Evolutionary conservation across 176 grass and related monocot species (phyloP).

Genomic region (Carex parvula): DNA sequence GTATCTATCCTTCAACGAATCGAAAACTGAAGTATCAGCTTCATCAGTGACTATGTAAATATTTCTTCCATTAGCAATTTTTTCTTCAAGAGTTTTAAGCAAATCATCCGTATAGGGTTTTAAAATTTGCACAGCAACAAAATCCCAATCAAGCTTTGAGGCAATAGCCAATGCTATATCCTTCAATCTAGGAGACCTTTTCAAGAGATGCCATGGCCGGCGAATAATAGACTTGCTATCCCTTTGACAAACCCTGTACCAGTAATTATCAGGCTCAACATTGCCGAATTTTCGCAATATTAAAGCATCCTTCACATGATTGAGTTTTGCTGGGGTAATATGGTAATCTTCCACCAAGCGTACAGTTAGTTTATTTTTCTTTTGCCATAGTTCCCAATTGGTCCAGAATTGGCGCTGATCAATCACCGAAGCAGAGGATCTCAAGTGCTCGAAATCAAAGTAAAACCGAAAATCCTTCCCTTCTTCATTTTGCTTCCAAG

Average conservation of each 20-base stretch:
- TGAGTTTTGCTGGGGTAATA: slow-evolving; percentile 44
- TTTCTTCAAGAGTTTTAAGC: slow-evolving; percentile 25
- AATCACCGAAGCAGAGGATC: slow-evolving; percentile 38
- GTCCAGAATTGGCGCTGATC: slow-evolving; percentile 62
- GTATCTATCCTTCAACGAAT: slow-evolving; percentile 39
- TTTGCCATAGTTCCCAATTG: slow-evolving; percentile 61
- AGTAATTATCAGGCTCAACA: slow-evolving; percentile 81
- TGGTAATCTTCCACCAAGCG: slow-evolving; percentile 55
- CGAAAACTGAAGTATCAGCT: slow-evolving; percentile 31
- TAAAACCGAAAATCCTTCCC: slow-evolving; percentile 76
- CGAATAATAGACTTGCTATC: slow-evolving; percentile 32
- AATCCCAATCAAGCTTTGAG: slow-evolving; percentile 53
- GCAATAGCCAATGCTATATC: slow-evolving; percentile 48
- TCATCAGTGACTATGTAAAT: slow-evolving; percentile 53
- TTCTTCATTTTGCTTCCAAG: slow-evolving; percentile 51
- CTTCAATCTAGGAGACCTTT: slow-evolving; percentile 49
- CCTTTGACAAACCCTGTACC: slow-evolving; percentile 69
- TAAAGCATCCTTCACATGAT: slow-evolving; percentile 44
- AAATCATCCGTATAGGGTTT: slow-evolving; percentile 18
- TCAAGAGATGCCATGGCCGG: slow-evolving; percentile 25
- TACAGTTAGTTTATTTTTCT: slow-evolving; percentile 47
- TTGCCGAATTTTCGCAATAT: slow-evolving; percentile 69
- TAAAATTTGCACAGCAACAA: slow-evolving; percentile 45
- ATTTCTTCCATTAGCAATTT: slow-evolving; percentile 41
- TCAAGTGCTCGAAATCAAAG: slow-evolving; percentile 57